Conservation (phyloP, 176 grass and related monocot species). For the Leersia perrieri region DNA sequence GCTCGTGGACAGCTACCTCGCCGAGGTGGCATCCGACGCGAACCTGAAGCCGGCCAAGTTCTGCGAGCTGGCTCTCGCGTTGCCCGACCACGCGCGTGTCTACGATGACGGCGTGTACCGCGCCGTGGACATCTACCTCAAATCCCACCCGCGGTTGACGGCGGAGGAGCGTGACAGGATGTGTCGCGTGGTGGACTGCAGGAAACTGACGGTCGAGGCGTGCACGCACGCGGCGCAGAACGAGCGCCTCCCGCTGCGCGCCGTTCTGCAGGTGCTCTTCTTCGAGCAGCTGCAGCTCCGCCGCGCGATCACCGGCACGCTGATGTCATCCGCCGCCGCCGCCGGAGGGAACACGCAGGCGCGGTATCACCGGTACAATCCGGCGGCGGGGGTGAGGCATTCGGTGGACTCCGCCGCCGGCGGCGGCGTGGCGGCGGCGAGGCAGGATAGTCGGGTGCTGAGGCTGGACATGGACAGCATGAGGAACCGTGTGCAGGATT, state of each 20-base stretch:
- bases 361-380: neutral
- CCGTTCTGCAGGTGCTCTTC: slow-evolving; percentile 97
- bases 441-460: slow-evolving; percentile 61
- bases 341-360: neutral
- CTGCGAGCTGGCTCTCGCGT: slow-evolving; percentile 58
- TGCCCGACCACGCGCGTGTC: slow-evolving; percentile 73
- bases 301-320: slow-evolving; percentile 64
- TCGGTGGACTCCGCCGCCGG: no score
- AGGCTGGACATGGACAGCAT: slow-evolving; percentile 89
- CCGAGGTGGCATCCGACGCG: slow-evolving; percentile 73
- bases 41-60: slow-evolving; percentile 82
- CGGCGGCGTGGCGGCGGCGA: neutral
- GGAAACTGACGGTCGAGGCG: slow-evolving; percentile 92
- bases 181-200: slow-evolving; percentile 72
- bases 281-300: slow-evolving; percentile 96
- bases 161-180: slow-evolving; percentile 73
- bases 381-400: neutral
- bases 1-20: slow-evolving; percentile 82
- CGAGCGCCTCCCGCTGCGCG: slow-evolving; percentile 84
- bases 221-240: slow-evolving; percentile 98
- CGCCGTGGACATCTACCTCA: slow-evolving; percentile 82
- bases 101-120: slow-evolving; percentile 89
- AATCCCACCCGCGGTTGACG: slow-evolving; percentile 63
- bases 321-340: slow-evolving; percentile 22
- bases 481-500: slow-evolving; percentile 63